These are phyloP conservation scores for Coemansia sp. DNA, from an alignment of 192 early-diverging fungal genomes.

Conservation along the genomic window DNA sequence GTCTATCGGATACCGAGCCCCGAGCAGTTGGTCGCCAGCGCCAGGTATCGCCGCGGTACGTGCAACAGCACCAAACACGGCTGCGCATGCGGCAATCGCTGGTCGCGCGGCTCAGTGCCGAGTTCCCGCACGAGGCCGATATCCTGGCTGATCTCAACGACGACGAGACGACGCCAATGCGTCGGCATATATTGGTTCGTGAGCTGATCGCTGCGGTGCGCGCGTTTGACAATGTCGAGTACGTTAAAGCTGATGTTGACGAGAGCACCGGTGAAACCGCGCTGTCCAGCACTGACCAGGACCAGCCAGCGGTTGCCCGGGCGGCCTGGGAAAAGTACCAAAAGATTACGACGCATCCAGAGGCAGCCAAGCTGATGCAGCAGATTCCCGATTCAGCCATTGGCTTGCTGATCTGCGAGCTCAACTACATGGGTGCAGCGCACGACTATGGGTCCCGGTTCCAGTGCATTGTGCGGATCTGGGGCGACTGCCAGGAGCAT, in stretches of 20 bases:
- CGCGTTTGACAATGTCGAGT: neutral
- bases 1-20: too few species aligned
- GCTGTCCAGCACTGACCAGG: too few species aligned
- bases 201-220: conserved; percentile 19
- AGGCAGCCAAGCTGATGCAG: conserved; percentile 5
- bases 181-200: conserved; percentile 28
- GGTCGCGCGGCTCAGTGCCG: conserved; percentile 3
- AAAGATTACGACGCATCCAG: conserved; percentile 13
- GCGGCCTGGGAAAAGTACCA: conserved; percentile 35
- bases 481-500: conserved; percentile 7
- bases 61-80: neutral
- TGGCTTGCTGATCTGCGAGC: conserved; percentile 26
- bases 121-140: conserved; percentile 4
- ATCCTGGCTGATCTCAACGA: neutral
- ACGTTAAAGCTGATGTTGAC: neutral
- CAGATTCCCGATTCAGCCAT: conserved; percentile 17
- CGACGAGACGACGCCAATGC: neutral
- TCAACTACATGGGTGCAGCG: conserved; percentile 20
- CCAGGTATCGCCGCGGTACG: neutral
- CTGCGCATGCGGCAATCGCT: conserved; percentile 9
- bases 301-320: neutral
- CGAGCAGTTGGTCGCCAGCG: too few species aligned
- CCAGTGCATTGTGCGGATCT: conserved; percentile 25
- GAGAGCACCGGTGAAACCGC: too few species aligned
- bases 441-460: conserved; percentile 15